Percentiles rank a stretch among this genome's conserved stretches.
These are phyloP conservation scores for Ophioceras dolichostomum DNA, from an alignment of 2,329 filamentous ascomycete genomes.

Conservation along the genomic window DNA sequence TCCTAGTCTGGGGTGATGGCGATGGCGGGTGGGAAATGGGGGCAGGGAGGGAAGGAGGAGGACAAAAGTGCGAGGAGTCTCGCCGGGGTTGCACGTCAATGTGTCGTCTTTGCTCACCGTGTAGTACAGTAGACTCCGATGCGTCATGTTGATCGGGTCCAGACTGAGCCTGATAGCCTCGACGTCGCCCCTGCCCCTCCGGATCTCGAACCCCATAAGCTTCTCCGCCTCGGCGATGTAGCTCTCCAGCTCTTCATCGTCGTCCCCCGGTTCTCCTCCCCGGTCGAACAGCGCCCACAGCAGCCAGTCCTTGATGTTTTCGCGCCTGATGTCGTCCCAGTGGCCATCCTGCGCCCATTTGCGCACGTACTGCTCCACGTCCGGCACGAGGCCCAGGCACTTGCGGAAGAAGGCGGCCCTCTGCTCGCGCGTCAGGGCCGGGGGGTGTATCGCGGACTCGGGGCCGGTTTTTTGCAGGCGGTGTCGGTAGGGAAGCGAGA, in stretches of 20 bases:
- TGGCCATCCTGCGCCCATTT: constrained; percentile 8
- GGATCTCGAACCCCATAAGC: constrained; percentile 1
- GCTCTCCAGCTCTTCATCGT: constrained; percentile 6
- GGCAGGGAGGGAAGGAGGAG: no score
- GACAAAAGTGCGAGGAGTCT: no score
- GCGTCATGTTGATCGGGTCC: constrained; percentile 8
- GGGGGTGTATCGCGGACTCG: not conserved
- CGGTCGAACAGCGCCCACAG: constrained; percentile 9
- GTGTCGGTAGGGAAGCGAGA: constrained; percentile 8
- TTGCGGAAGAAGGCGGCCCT: constrained; percentile 5
- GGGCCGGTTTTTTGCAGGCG: constrained; percentile 4
- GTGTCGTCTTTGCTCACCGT: no score
- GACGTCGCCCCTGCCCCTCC: constrained; percentile 6
- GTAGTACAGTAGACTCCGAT: constrained; percentile 5
- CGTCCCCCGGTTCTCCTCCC: not conserved
- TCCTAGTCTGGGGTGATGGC: no score
- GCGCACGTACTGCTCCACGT: constrained; percentile 7
- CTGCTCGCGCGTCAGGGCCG: constrained; percentile 4
- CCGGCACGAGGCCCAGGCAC: constrained; percentile 5
- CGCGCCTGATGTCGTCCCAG: constrained; percentile 9
- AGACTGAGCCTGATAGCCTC: constrained; percentile 8
- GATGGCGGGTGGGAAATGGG: no score
- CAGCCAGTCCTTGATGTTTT: constrained; percentile 11
- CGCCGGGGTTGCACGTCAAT: no score
- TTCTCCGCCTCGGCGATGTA: constrained; percentile 6